These are phyloP conservation scores for Sparassis latifolia DNA, from an alignment of 1,284 basidiomycete genomes.

Conservation along the genomic window DNA sequence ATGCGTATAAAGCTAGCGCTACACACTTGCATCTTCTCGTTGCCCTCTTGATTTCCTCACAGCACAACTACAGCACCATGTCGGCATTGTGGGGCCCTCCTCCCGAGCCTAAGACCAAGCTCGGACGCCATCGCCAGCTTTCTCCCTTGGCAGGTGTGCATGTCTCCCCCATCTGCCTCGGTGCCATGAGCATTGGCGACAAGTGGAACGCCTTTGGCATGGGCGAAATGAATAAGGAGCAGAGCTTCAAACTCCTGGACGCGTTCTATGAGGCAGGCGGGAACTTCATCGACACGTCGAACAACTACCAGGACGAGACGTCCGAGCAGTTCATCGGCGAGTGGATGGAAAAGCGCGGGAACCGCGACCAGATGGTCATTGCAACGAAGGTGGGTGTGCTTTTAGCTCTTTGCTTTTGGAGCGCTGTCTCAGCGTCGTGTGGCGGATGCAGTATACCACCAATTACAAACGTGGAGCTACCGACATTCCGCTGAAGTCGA, in stretches of 20 bases:
- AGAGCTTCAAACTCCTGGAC: constrained; percentile 10
- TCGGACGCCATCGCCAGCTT: constrained; percentile 10
- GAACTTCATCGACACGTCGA: constrained; percentile 28
- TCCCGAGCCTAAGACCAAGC: constrained; percentile 4
- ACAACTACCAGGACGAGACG: constrained; percentile 31
- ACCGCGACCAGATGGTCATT: constrained; percentile 35
- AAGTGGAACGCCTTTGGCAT: constrained; percentile 31
- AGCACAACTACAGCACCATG: too few relatives aligned
- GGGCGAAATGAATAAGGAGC: constrained; percentile 31
- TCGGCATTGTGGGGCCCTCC: neutral
- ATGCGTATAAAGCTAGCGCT: too few relatives aligned
- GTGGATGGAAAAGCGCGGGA: constrained; percentile 32
- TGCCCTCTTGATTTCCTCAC: too few relatives aligned
- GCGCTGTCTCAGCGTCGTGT: neutral
- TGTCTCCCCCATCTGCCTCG: constrained; percentile 41
- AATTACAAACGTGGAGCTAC: constrained; percentile 11
- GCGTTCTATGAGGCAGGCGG: constrained; percentile 21
- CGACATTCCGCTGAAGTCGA: constrained; percentile 28
- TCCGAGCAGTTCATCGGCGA: constrained; percentile 31
- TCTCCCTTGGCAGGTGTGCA: constrained; percentile 18
- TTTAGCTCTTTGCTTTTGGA: neutral
- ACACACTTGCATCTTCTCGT: too few relatives aligned
- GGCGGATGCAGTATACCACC: constrained; percentile 4
- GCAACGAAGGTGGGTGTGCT: constrained; percentile 29
- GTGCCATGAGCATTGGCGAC: constrained; percentile 44